phyloP scores from a whole-genome alignment of 2,329 filamentous ascomycete genomes.

The Fusarium sp. region DNA sequence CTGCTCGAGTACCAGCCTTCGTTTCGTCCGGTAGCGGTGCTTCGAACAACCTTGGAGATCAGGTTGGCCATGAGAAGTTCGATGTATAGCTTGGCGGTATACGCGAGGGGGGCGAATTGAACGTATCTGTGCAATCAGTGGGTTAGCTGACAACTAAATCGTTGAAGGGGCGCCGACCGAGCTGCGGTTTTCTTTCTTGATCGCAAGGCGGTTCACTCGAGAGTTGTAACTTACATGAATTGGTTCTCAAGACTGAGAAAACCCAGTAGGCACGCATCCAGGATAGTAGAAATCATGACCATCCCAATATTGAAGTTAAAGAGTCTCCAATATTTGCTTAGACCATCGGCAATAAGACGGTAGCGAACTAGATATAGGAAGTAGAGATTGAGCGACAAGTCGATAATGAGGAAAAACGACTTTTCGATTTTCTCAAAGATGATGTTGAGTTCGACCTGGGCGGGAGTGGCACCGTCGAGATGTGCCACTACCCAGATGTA shows the following conservation, averaged over 20 bases:
- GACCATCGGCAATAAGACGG: constrained; percentile 62
- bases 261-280: constrained; percentile 57
- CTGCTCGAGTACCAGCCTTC: constrained; percentile 21
- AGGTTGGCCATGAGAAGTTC: constrained; percentile 68
- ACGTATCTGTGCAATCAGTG: constrained; percentile 50
- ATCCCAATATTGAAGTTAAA: constrained; percentile 65
- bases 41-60: constrained; percentile 58
- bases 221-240: constrained; percentile 19
- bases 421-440: constrained; percentile 55
- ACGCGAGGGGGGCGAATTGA: constrained; percentile 67
- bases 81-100: constrained; percentile 69
- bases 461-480: constrained; percentile 24
- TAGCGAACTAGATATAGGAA: constrained; percentile 64
- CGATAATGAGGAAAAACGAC: constrained; percentile 64
- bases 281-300: constrained; percentile 63
- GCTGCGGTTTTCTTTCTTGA: constrained; percentile 2
- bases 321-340: constrained; percentile 66
- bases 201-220: constrained; percentile 7
- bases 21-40: background rate
- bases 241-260: constrained; percentile 41
- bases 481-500: constrained; percentile 59
- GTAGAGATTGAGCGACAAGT: constrained; percentile 64
- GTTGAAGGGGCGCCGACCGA: background rate
- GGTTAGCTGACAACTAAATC: constrained; percentile 23
- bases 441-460: constrained; percentile 29